Evolutionary conservation across 208 protist species (phyloP), one percentile per base, ranked within the genome.

Genomic region (Crithidia thermophila): DNA sequence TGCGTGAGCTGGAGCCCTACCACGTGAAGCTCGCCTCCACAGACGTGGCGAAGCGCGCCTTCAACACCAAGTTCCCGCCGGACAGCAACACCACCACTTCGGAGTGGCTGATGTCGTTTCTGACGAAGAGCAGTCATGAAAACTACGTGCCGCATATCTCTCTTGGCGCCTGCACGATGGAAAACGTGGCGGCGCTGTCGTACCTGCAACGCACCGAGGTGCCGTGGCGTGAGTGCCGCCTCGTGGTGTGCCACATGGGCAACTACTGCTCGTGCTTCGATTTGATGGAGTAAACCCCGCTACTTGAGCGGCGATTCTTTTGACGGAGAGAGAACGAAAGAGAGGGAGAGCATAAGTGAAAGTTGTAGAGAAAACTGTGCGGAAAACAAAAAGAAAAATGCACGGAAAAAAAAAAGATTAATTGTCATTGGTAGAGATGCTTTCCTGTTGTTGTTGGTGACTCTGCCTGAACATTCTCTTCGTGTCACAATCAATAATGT

Each of bases 231-330:
- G 77, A 87, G 58, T 94, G 85, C 71, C 77, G 83, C 5, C 72
- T 94, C 5, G 84, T 94, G 2, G 85, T 94, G 27, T 82, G 80
- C 16, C 82, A 86, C 69, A 91, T 94, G 85, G 88, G 88, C 47
- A 89, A 87, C 69, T 91, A 82, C 63, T 82, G 77, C 60, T 91
- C 82, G 8, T 94, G 85, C 71, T 88, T 91, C 67, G 83, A 94
- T 52, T 60, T 94, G 34, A 57, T 90, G 33, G 68, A 83, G 30
- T 82, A 30, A 57, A 20, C n/a, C n/a, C n/a, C n/a, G n/a, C n/a
- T n/a, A n/a, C n/a, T n/a, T n/a, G n/a, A n/a, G n/a, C n/a, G n/a
- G n/a, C n/a, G n/a, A n/a, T n/a, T n/a, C n/a, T n/a, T n/a, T n/a
- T n/a, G n/a, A n/a, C n/a, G n/a, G 47, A 65, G 25, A 25, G n/a